phyloP scores from a whole-genome alignment of 2,329 filamentous ascomycete genomes.

The Epicoccum nigrum region DNA sequence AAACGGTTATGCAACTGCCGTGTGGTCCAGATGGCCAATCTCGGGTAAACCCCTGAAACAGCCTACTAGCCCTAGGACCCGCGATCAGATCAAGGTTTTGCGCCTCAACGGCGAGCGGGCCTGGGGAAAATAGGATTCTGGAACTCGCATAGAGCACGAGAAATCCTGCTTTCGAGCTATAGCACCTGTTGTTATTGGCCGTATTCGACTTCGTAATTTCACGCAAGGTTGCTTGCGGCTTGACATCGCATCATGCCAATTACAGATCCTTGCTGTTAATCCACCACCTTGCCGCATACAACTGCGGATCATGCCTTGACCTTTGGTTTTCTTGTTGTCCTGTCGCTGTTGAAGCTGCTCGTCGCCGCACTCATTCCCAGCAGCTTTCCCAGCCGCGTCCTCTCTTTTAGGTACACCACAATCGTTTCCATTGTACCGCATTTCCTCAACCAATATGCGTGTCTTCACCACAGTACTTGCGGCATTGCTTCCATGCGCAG shows the following conservation, averaged over 20 bases:
- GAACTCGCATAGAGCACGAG: conserved; percentile 23
- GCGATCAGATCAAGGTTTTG: conserved; percentile 32
- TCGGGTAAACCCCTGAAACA: conserved; percentile 43
- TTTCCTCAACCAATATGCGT: conserved; percentile 24
- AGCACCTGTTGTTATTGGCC: conserved; percentile 18
- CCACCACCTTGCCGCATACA: conserved; percentile 21
- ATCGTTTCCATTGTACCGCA: background rate
- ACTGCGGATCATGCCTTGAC: conserved; percentile 11
- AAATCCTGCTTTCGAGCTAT: conserved; percentile 32
- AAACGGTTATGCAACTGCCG: conserved; percentile 27
- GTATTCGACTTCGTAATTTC: conserved; percentile 39
- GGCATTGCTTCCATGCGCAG: conserved; percentile 44
- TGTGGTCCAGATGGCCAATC: conserved; percentile 37
- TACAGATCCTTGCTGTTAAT: conserved; percentile 31
- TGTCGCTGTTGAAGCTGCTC: conserved; percentile 18
- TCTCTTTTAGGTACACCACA: conserved; percentile 10
- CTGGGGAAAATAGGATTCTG: conserved; percentile 24
- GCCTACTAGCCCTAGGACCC: conserved; percentile 9
- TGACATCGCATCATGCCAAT: conserved; percentile 24
- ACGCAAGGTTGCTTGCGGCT: conserved; percentile 14
- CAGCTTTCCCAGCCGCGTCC: conserved; percentile 34
- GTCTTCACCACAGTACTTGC: conserved; percentile 34
- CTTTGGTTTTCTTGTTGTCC: conserved; percentile 24
- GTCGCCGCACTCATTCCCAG: conserved; percentile 20
- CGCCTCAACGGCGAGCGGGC: conserved; percentile 14